phyloP scores from a whole-genome alignment of 1,139 yeast species.

The Arxiozyma heterogenica region DNA sequence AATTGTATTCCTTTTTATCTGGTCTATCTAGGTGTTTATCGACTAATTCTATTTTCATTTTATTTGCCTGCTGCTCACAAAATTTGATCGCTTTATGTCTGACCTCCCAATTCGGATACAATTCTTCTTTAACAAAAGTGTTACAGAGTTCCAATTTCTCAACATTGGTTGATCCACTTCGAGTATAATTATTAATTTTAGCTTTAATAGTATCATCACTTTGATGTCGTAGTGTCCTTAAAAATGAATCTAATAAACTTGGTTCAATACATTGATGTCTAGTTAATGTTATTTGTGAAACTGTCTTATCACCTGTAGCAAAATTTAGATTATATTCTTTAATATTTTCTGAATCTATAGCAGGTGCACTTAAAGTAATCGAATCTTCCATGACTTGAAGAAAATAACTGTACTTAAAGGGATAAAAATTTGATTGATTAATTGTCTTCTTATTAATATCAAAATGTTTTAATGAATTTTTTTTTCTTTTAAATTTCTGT shows the following conservation, averaged over 20 bases:
- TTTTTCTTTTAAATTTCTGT: too few relatives aligned
- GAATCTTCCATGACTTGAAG: background rate
- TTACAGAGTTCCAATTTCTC: slow-evolving; percentile 24
- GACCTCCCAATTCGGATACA: slow-evolving; percentile 38
- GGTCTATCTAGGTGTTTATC: slow-evolving; percentile 6
- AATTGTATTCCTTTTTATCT: slow-evolving; percentile 8
- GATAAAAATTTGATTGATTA: too few relatives aligned
- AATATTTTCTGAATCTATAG: slow-evolving; percentile 9
- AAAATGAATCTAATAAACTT: slow-evolving; percentile 35
- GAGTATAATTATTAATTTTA: slow-evolving; percentile 31
- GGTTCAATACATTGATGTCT: slow-evolving; percentile 34
- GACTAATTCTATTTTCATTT: slow-evolving; percentile 27
- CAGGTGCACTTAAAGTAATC: slow-evolving; percentile 8
- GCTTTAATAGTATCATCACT: slow-evolving; percentile 39
- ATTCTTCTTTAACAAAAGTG: slow-evolving; percentile 28
- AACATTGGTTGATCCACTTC: slow-evolving; percentile 15
- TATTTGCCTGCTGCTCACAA: slow-evolving; percentile 31
- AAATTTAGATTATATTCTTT: slow-evolving; percentile 13
- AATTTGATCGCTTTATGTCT: slow-evolving; percentile 33
- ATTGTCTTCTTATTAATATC: too few relatives aligned
- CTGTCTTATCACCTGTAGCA: slow-evolving; percentile 12
- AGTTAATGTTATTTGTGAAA: slow-evolving; percentile 18
- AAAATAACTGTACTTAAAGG: too few relatives aligned
- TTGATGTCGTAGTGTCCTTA: slow-evolving; percentile 35
- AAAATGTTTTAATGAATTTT: too few relatives aligned